Conservation (phyloP, 441 rosid species). For the Euphorbia celastroides region DNA sequence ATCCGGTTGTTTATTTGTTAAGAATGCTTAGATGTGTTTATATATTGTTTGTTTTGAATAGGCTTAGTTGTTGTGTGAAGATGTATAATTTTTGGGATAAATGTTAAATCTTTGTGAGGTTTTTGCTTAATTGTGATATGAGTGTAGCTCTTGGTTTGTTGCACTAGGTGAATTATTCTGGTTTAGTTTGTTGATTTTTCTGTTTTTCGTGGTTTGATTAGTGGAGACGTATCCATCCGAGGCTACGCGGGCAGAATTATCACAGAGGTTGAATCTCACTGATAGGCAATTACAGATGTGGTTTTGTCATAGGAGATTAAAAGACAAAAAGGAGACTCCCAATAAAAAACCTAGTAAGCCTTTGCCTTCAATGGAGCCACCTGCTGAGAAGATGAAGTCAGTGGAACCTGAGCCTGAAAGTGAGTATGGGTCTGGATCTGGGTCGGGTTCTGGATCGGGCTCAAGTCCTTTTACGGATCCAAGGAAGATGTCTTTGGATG, state of each 20-base stretch:
- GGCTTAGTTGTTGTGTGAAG: not conserved
- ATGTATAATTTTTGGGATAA: not conserved
- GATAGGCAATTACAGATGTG: constrained; percentile 99
- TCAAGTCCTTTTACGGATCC: constrained; percentile 44
- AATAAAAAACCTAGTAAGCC: too few species aligned
- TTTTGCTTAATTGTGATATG: constrained; percentile 1
- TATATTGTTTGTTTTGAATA: not conserved
- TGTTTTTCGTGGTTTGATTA: constrained; percentile 16
- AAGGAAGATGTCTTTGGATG: constrained; percentile 40
- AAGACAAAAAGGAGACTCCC: constrained; percentile 67
- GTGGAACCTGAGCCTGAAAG: constrained; percentile 35
- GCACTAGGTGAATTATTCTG: not conserved
- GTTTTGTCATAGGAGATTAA: constrained; percentile 94
- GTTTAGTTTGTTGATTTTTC: not conserved
- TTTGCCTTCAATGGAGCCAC: too few species aligned
- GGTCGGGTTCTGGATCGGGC: constrained; percentile 39
- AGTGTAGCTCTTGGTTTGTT: not conserved
- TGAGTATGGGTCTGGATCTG: constrained; percentile 37
- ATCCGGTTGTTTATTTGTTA: not conserved
- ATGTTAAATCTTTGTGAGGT: not conserved
- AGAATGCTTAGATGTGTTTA: not conserved
- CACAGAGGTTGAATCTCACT: constrained; percentile 72
- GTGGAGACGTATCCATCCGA: constrained; percentile 92
- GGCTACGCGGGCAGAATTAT: constrained; percentile 62
- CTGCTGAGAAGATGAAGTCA: constrained; percentile 30